Percentiles rank a stretch among this genome's conserved stretches.
Conservation (phyloP, 2,329 filamentous ascomycete genomes). For the Diplodia scrobiculata region DNA sequence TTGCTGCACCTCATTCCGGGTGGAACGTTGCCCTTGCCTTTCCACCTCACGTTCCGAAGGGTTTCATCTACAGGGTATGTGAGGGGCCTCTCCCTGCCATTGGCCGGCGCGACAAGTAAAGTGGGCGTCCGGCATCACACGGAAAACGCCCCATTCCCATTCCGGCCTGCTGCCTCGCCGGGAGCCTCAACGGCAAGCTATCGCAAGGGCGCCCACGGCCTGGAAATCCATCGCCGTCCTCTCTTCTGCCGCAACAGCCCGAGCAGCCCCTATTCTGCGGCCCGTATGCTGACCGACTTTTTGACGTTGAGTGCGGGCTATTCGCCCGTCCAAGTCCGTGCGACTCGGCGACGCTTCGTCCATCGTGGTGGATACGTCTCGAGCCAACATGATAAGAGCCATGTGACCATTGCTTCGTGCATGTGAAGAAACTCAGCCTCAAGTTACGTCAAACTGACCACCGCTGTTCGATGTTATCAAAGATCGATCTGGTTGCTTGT, state of each 20-base stretch:
- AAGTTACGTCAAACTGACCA: slow-evolving; percentile 1
- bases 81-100: slow-evolving; percentile 5
- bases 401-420: slow-evolving; percentile 1
- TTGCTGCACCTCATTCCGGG: slow-evolving; percentile 15
- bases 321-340: slow-evolving; percentile 6
- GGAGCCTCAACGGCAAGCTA: slow-evolving; percentile 4
- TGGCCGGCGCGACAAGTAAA: slow-evolving; percentile 5
- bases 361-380: slow-evolving; percentile 16
- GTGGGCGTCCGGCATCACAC: slow-evolving; percentile 5
- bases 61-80: slow-evolving; percentile 19
- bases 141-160: slow-evolving; percentile 1
- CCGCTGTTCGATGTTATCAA: not conserved
- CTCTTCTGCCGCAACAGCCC: not conserved
- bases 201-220: not conserved
- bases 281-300: slow-evolving; percentile 6
- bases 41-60: slow-evolving; percentile 4
- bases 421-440: slow-evolving; percentile 24
- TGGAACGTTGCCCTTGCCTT: slow-evolving; percentile 14
- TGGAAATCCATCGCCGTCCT: not conserved
- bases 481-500: not conserved
- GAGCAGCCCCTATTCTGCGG: not conserved
- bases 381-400: not conserved
- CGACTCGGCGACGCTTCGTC: slow-evolving; percentile 11
- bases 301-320: not conserved
- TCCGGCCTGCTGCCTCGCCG: not conserved